Evolutionary conservation across 164 flowering plant species (phyloP), one percentile per base, ranked within the genome.

Genomic region (Berberis vulgaris): DNA sequence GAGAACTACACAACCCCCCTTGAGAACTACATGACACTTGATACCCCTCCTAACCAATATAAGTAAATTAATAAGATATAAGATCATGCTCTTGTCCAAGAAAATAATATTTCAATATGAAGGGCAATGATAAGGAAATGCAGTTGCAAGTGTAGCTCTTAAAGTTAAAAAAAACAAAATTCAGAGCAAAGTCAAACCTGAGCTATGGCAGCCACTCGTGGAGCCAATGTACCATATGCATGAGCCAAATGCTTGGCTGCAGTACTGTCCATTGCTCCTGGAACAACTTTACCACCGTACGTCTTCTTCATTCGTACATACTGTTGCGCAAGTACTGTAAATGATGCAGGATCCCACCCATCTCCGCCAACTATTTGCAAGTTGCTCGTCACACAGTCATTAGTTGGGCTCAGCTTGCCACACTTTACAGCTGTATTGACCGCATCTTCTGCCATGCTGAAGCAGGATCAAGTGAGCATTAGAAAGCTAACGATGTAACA

Each of bases 381-480:
- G 60, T 76, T 73, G 45, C 59, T 54, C 13, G 99, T 95, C 43
- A 84, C 10, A 73, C 97, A 86, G 45, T 67, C 73, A 73, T 75
- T 85, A 43, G 76, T 54, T 61, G 97, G 91, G 45, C 64, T 85
- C 76, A 95, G 82, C 72, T 84, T 82, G 59, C 91, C 99, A 68
- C 94, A 82, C 66, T 85, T 86, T 45, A 95, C 82, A 63, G 97
- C 97, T 53, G 86, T 86, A 79, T 88, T 69, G 69, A 91, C 92
- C 43, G 97, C 96, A 80, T 91, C 99, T 79, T 95, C 94, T 74
- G 99, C 99, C 99, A 95, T 95, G 80, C 99, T 95, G 93, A 77
- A 80, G 79, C 11, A 6, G 45, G 40, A 9, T 64, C 6, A 41
- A 58, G 65, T 69, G 41, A 79, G 70, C 49, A 62, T 61, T 45